Conservation (phyloP, 306 rosid genomes). For the Nissolia schottii region DNA sequence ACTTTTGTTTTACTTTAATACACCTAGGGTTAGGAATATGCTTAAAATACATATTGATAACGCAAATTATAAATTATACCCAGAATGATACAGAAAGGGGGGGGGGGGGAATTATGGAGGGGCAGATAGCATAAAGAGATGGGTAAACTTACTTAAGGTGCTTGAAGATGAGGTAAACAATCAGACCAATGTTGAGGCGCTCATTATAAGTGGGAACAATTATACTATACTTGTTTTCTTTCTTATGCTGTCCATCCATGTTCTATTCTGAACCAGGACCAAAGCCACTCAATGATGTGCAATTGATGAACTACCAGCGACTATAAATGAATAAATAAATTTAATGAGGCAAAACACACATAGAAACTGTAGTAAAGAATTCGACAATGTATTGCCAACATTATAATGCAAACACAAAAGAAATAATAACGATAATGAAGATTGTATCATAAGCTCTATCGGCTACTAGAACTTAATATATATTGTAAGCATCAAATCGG, state of each 20-base stretch:
- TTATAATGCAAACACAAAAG: background rate
- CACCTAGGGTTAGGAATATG: background rate
- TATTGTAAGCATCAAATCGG: background rate
- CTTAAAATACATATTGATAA: background rate
- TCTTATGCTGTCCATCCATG: constrained; percentile 44
- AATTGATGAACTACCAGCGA: background rate
- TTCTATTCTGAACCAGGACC: constrained; percentile 4
- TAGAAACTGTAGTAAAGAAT: background rate
- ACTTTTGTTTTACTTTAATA: background rate
- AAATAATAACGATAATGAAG: background rate
- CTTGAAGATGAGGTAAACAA: constrained; percentile 88
- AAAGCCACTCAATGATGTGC: background rate
- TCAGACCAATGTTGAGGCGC: constrained; percentile 82
- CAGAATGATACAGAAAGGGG: background rate
- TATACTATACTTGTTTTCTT: constrained; percentile 70
- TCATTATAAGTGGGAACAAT: constrained; percentile 93
- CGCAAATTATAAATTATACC: background rate
- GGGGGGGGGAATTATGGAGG: background rate
- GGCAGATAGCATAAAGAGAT: background rate
- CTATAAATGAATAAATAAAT: background rate
- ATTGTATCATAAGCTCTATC: background rate
- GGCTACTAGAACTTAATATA: background rate
- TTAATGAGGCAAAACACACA: background rate
- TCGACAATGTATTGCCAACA: background rate
- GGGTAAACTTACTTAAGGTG: constrained; percentile 46